These are phyloP conservation scores for Babesia bovis DNA, from an alignment of 169 alveolate species.

Conservation along the genomic window DNA sequence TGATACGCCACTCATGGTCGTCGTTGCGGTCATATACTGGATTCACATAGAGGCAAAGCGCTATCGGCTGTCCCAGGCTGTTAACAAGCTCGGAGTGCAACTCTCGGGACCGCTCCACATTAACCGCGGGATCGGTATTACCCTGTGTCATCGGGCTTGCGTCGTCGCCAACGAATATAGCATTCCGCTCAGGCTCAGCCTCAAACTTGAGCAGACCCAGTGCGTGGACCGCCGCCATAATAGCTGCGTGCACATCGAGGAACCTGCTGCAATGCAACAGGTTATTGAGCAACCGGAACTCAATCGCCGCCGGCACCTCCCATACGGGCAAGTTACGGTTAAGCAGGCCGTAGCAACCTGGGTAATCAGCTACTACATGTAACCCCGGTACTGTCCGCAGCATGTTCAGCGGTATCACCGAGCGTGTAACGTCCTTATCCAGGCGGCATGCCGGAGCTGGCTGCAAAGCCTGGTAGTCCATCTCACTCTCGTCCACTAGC, in stretches of 20 bases:
- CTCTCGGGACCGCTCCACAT: background rate
- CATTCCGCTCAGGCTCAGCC: background rate
- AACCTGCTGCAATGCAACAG: background rate
- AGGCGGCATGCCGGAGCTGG: conserved; percentile 30
- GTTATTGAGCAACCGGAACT: conserved; percentile 16
- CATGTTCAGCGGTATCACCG: conserved; percentile 19
- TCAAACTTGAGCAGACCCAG: conserved; percentile 9
- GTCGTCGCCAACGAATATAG: background rate
- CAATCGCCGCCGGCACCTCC: conserved; percentile 23
- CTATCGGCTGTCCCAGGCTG: conserved; percentile 59
- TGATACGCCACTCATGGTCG: conserved; percentile 31
- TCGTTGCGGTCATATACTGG: background rate
- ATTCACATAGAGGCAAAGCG: background rate
- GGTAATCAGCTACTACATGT: background rate
- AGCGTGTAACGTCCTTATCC: conserved; percentile 9
- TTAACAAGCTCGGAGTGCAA: conserved; percentile 34
- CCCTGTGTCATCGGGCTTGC: background rate
- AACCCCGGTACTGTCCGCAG: background rate
- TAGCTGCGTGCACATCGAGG: conserved; percentile 18
- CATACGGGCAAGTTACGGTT: conserved; percentile 2
- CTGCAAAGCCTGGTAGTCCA: conserved; percentile 20
- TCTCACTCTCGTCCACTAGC: conserved; percentile 7
- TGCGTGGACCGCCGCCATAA: background rate
- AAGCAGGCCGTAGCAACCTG: background rate
- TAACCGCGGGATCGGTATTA: background rate